Base-by-base conservation (phyloP, 768 basidiomycete species). In the Termitomyces sp. region DNA sequence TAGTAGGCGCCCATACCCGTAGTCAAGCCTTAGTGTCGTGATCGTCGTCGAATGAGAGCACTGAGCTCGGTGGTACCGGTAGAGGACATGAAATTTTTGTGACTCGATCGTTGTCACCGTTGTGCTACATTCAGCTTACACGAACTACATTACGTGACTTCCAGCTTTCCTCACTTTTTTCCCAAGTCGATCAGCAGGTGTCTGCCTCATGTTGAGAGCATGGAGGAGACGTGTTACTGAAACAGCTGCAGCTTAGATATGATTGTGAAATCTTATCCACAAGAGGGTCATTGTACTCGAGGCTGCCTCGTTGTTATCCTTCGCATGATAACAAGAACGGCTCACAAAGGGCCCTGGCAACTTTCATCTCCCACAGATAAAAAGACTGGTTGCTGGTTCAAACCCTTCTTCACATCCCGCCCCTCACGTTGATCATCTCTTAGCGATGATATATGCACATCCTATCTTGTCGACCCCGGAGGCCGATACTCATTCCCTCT, bases 1-100 rank as follows among this genome's bases (percentile, higher is more conserved):
- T 98, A 95, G 71, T 90, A 93, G 21, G 87, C 86, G 16, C 85
- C 88, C 90, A 92, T 91, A 4, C 21, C 43, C 45, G 34, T 9
- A 30, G 46, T 14, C 7, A n/a, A 49, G 28, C 16, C 25, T 23
- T 48, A 41, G 41, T 11, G 56, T 58, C 32, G 54, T 39, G 41
- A 46, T 56, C 32, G 59, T 55, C 45, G 56, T 43, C 40, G 28
- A 45, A 42, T 53, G 45, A 56, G 44, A 21, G 19, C 14, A 39
- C 44, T 41, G 19, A 47, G 37, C 25, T 60, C 39, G 10, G 40
- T 55, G 53, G 56, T 6, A 17, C 35, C 16, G 16, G 35, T 41
- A n/a, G 41, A 46, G 47, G 48, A 32, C 57, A 63, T 60, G 62
- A 61, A 63, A 61, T 58, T 58, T 63, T 61, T 51, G 61, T 63